A percentile compares a stretch with the other conserved stretches of the same genome.
Conservation (phyloP, 768 basidiomycete genomes). For the Pleurotus tuber-regium region DNA sequence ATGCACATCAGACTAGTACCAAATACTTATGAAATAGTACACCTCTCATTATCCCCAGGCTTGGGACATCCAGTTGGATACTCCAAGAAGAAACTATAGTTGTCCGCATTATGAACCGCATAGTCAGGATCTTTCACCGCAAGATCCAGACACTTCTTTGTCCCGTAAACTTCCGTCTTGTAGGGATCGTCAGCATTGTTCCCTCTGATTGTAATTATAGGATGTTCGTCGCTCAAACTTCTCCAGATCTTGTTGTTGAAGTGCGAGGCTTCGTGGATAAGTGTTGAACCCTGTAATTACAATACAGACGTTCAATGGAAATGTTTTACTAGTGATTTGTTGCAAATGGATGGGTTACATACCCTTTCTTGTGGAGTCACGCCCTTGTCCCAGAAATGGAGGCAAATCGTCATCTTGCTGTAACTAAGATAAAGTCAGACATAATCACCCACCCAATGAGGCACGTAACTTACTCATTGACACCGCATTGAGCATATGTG, state of each 20-base stretch:
- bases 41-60: not conserved
- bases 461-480: not conserved
- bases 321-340: too few relatives aligned
- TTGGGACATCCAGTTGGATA: not conserved
- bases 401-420: not conserved
- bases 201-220: not conserved
- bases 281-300: slow-evolving; percentile 1
- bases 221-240: not conserved
- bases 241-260: not conserved
- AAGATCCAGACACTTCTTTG: not conserved
- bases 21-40: not conserved
- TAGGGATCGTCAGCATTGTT: not conserved
- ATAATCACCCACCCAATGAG: not conserved
- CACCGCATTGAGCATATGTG: not conserved
- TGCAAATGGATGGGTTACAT: too few relatives aligned
- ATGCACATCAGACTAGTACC: too few relatives aligned
- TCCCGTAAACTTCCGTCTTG: not conserved
- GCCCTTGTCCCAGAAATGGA: not conserved
- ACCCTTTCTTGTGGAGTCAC: too few relatives aligned
- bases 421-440: not conserved
- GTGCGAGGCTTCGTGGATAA: slow-evolving; percentile 3
- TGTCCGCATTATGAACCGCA: not conserved
- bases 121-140: not conserved
- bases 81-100: not conserved
- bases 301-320: too few relatives aligned